Percentiles rank a stretch among this genome's conserved stretches.
phyloP scores from a whole-genome alignment of 345 rosid genomes.

The Citrus unshiu region DNA sequence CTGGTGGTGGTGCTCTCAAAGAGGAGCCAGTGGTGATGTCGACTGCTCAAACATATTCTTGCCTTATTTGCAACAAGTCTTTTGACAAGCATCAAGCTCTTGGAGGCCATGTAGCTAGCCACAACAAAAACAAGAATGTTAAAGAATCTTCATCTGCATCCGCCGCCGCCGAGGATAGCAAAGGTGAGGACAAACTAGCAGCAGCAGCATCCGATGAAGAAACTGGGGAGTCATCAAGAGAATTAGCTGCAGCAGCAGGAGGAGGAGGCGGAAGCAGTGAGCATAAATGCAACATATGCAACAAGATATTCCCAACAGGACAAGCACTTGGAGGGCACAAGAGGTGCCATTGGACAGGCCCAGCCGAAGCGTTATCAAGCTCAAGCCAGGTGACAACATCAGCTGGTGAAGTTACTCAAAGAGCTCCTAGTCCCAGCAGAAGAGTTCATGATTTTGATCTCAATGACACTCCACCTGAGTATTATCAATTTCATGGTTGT shows the following conservation, averaged over 20 bases:
- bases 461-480: conserved; percentile 22
- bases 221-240: conserved; percentile 18
- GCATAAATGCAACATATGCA: conserved; percentile 39
- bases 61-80: conserved; percentile 40
- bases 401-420: conserved; percentile 24
- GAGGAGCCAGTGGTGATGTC: not conserved
- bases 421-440: conserved; percentile 4
- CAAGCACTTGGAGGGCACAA: conserved; percentile 59
- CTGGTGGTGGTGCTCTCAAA: not conserved
- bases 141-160: conserved; percentile 10
- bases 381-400: conserved; percentile 18
- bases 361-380: conserved; percentile 11
- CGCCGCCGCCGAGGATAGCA: not conserved
- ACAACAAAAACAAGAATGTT: conserved; percentile 33
- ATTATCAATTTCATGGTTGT: not conserved
- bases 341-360: conserved; percentile 43
- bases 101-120: conserved; percentile 58
- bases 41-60: conserved; percentile 6
- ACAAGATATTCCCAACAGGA: conserved; percentile 35
- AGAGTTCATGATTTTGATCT: conserved; percentile 22
- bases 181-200: not conserved
- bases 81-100: conserved; percentile 47
- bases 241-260: not conserved
- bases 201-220: conserved; percentile 17
- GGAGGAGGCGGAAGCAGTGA: conserved; percentile 13